A percentile compares a stretch with the other conserved stretches of the same genome.
Evolutionary conservation across 1,139 yeast species (phyloP).

Genomic region (Debaryomyces singareniensis): DNA sequence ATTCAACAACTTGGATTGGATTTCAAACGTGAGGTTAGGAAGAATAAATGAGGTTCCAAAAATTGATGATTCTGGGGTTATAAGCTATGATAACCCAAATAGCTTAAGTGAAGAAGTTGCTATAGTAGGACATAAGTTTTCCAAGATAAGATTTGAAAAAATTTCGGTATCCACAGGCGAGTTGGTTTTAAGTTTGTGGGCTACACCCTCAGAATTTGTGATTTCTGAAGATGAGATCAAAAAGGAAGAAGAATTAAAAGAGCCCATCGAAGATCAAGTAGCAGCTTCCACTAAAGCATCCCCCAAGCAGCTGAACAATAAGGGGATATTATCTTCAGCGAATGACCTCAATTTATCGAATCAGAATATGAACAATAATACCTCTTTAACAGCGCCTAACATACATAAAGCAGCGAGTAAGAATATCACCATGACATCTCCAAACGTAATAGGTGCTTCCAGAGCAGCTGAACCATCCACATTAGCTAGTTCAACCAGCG

Average conservation of each 20-base stretch:
- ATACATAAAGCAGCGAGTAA: not conserved
- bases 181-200: constrained; percentile 66
- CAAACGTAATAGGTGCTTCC: not conserved
- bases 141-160: constrained; percentile 77
- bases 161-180: constrained; percentile 85
- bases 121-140: constrained; percentile 83
- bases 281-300: not conserved
- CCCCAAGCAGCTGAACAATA: constrained; percentile 1
- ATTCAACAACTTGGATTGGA: constrained; percentile 79
- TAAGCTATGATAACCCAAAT: constrained; percentile 46
- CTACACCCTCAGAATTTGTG: constrained; percentile 51
- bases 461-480: not conserved
- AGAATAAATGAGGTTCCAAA: constrained; percentile 30
- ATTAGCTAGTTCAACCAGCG: not conserved
- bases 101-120: constrained; percentile 90
- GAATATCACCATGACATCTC: not conserved
- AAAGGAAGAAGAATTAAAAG: constrained; percentile 1
- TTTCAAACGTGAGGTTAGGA: constrained; percentile 84
- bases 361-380: not conserved
- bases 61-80: constrained; percentile 12
- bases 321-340: not conserved
- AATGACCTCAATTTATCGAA: not conserved
- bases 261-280: not conserved
- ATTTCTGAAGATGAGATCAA: constrained; percentile 2
- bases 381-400: not conserved